These are phyloP conservation scores for Psilocybe subaeruginosa DNA, from an alignment of 768 basidiomycete genomes.

Conservation along the genomic window DNA sequence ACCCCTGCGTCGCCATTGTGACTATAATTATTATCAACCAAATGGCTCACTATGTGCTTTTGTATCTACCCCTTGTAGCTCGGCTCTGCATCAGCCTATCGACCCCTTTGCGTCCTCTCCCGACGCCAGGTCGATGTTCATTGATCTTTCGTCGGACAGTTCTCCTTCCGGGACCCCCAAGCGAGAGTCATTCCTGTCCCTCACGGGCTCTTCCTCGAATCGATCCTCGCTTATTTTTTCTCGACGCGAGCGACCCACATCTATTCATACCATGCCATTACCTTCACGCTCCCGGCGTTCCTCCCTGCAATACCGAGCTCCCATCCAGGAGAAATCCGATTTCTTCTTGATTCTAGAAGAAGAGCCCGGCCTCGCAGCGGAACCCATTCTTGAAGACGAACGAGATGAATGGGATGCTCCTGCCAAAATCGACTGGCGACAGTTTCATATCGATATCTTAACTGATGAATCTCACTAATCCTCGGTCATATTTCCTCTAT, in stretches of 20 bases:
- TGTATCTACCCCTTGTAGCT: conserved; percentile 4
- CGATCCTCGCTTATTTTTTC: conserved; percentile 24
- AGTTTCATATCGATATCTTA: conserved; percentile 54
- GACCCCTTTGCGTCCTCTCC: conserved; percentile 46
- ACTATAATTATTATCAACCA: not conserved
- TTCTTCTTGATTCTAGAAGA: conserved; percentile 44
- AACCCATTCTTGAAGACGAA: conserved; percentile 22
- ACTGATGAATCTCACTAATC: conserved; percentile 24
- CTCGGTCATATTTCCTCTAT: not conserved
- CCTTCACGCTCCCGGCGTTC: conserved; percentile 29
- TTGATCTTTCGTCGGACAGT: conserved; percentile 35
- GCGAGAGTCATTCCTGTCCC: conserved; percentile 44
- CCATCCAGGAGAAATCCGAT: conserved; percentile 33
- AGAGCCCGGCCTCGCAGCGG: conserved; percentile 27
- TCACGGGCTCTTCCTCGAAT: conserved; percentile 36
- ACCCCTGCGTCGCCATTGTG: not conserved
- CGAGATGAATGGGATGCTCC: conserved; percentile 38
- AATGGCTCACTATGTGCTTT: not conserved
- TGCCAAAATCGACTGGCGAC: conserved; percentile 55
- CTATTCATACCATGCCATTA: conserved; percentile 30
- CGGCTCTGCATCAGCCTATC: conserved; percentile 24
- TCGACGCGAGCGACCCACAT: conserved; percentile 25
- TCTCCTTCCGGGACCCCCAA: conserved; percentile 25
- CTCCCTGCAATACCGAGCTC: conserved; percentile 27
- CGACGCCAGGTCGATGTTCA: conserved; percentile 46